Conservation (phyloP, 495 filamentous ascomycete species). For the Polyplosphaeria fusca region DNA sequence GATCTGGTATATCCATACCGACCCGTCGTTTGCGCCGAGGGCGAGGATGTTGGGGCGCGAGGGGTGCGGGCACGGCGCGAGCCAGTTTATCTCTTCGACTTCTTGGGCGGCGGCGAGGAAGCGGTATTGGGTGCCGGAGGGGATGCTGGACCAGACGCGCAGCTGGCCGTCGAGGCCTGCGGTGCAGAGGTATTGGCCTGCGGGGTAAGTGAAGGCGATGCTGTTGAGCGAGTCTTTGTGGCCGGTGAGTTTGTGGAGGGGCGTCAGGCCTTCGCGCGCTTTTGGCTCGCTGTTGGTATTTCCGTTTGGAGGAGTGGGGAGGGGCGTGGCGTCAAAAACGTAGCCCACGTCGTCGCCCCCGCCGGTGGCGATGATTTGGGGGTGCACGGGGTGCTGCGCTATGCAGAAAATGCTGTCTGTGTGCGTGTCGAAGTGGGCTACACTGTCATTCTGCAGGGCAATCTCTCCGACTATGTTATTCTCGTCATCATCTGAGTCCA, state of each 20-base stretch:
- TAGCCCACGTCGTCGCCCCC: conserved; percentile 81
- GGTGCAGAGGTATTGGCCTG: conserved; percentile 78
- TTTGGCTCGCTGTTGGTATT: conserved; percentile 50
- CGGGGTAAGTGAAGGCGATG: conserved; percentile 75
- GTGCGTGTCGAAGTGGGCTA: conserved; percentile 86
- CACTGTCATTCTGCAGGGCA: conserved; percentile 79
- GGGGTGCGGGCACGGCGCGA: conserved; percentile 68
- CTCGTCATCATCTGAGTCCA: conserved; percentile 63
- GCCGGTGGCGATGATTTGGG: conserved; percentile 78
- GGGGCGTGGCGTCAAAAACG: conserved; percentile 68
- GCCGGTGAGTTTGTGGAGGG: conserved; percentile 69
- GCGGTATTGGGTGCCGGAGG: conserved; percentile 50
- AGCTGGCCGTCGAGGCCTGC: conserved; percentile 78
- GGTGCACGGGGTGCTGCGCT: conserved; percentile 79
- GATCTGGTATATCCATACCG: conserved; percentile 89
- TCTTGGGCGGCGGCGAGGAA: conserved; percentile 73
- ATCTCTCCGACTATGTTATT: conserved; percentile 61
- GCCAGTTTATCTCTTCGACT: conserved; percentile 93
- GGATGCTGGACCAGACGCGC: conserved; percentile 37
- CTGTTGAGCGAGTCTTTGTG: conserved; percentile 91
- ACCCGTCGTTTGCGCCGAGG: conserved; percentile 86
- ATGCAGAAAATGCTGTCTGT: conserved; percentile 89
- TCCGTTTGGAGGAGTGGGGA: conserved; percentile 38
- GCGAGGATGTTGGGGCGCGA: conserved; percentile 78
- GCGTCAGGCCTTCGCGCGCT: conserved; percentile 57